These are phyloP conservation scores for Schizophyllum commune DNA, from an alignment of 1,284 basidiomycete genomes.

Conservation along the genomic window DNA sequence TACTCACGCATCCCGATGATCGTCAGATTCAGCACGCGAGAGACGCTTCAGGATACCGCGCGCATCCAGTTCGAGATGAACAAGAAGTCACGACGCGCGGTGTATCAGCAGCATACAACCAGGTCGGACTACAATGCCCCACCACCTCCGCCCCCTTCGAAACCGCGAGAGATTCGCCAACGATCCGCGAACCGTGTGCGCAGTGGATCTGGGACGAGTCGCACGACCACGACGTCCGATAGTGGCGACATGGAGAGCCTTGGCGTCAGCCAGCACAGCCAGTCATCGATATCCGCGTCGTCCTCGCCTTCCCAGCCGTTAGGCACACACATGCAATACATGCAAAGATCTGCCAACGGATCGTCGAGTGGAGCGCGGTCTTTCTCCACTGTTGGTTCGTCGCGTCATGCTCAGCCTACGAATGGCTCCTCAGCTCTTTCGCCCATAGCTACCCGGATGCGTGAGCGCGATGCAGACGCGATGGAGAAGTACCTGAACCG, in stretches of 20 bases:
- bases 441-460: slow-evolving; percentile 68
- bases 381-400: slow-evolving; percentile 13
- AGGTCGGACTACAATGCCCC: slow-evolving; percentile 31
- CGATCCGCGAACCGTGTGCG: slow-evolving; percentile 45
- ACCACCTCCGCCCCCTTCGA: slow-evolving; percentile 33
- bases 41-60: slow-evolving; percentile 71
- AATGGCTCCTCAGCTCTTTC: slow-evolving; percentile 47
- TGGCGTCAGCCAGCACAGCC: slow-evolving; percentile 27
- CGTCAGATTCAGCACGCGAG: slow-evolving; percentile 54
- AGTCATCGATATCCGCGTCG: slow-evolving; percentile 44
- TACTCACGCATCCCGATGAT: slow-evolving; percentile 6
- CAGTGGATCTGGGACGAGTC: slow-evolving; percentile 74
- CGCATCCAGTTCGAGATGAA: slow-evolving; percentile 68
- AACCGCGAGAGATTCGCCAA: slow-evolving; percentile 26
- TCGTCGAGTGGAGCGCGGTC: slow-evolving; percentile 17
- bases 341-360: neutral
- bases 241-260: slow-evolving; percentile 53
- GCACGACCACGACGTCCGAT: slow-evolving; percentile 66
- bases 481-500: slow-evolving; percentile 76
- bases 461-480: slow-evolving; percentile 73
- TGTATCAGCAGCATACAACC: slow-evolving; percentile 53
- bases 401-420: slow-evolving; percentile 4
- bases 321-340: slow-evolving; percentile 29
- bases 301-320: slow-evolving; percentile 47
- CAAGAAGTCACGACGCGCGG: slow-evolving; percentile 60